phyloP scores from a whole-genome alignment of 2,329 filamentous ascomycete species.

The Fusarium sp. region DNA sequence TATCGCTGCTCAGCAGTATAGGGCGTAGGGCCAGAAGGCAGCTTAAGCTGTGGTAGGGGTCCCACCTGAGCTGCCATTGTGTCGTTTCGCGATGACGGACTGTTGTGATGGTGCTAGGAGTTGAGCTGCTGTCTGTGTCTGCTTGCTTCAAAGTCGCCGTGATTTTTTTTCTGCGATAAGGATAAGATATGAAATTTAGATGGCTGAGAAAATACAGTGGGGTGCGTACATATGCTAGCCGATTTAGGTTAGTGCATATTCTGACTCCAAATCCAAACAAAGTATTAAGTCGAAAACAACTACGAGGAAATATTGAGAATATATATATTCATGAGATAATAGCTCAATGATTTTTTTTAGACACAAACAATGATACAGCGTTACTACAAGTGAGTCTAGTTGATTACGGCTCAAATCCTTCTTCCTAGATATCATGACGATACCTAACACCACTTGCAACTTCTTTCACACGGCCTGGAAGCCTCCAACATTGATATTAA shows the following conservation, averaged over 20 bases:
- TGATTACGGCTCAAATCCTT: no score
- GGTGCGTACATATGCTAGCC: background rate
- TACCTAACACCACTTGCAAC: background rate
- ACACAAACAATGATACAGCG: no score
- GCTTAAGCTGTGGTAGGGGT: slow-evolving; percentile 82
- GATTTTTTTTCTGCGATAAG: slow-evolving; percentile 46
- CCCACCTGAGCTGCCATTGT: slow-evolving; percentile 87
- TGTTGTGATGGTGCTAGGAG: slow-evolving; percentile 28
- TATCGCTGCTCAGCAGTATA: slow-evolving; percentile 93
- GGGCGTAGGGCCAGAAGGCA: slow-evolving; percentile 83
- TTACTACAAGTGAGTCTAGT: no score
- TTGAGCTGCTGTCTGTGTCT: slow-evolving; percentile 9
- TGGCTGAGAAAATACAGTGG: slow-evolving; percentile 36
- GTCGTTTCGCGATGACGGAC: slow-evolving; percentile 35
- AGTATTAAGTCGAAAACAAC: background rate
- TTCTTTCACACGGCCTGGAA: background rate
- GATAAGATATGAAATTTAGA: slow-evolving; percentile 40
- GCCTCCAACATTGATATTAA: background rate
- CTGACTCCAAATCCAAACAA: background rate
- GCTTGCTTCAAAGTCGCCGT: slow-evolving; percentile 10
- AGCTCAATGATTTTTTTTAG: no score
- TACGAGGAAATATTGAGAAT: background rate
- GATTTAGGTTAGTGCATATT: background rate
- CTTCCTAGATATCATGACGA: no score
- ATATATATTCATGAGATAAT: no score